Evolutionary conservation across 352 stramenopile species (phyloP), one percentile per base, ranked within the genome.

Genomic region (Phytophthora pinifolia): DNA sequence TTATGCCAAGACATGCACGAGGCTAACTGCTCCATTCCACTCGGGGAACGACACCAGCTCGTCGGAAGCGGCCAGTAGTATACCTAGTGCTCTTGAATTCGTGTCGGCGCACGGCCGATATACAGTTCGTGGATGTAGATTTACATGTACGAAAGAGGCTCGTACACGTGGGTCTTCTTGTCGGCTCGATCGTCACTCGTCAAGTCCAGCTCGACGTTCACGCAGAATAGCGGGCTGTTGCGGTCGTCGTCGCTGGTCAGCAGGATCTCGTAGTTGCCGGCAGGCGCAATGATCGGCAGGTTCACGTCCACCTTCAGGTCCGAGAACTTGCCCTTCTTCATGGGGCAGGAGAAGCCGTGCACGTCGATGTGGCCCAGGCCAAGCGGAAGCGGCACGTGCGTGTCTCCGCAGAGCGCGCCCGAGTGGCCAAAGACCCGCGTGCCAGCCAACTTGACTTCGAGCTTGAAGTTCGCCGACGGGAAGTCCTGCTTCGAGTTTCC

Each of bases 331-430:
- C 83, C 85, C 37, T 78, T 61, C 44, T 76, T 72, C 54, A 90
- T 62, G 12, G 85, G 85, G 67, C 85, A 94, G 22, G 65, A 36
- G 46, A 94, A 89, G 7, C 85, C 85, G 54, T 92, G 77, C 15
- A 94, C 75, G 30, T 91, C 81, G 58, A 94, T 94, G 67, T 94
- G 80, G 41, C 85, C 85, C 20, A 94, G 68, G n/a, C 74, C 80
- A 14, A 94, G 70, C 12, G 85, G 85, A 52, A 94, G 70, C 12
- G 85, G 80, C 35, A 94, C 68, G 54, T 91, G 80, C 13, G 75
- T 92, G 29, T 92, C 73, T 13, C 85, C 85, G 46, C 85, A 94
- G 8, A 92, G 65, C 64, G 79, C 74, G 38, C 83, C 83, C 20
- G 66, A 74, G 70, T 94, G 83, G 27, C 70, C 70, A 27, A 87